These are phyloP conservation scores for Kodamaea kakaduensis DNA, from an alignment of 805 yeast genomes.

Conservation along the genomic window DNA sequence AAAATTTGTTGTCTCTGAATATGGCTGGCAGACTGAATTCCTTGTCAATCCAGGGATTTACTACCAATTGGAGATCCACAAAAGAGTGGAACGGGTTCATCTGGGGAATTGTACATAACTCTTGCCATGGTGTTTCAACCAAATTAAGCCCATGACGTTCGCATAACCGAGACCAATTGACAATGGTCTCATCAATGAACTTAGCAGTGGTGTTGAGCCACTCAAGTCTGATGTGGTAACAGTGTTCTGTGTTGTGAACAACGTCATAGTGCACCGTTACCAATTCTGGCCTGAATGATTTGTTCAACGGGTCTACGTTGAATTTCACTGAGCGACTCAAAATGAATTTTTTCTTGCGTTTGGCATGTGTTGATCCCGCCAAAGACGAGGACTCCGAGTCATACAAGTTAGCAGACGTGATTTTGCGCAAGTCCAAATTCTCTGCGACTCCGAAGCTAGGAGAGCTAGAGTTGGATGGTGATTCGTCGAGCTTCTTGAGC, in stretches of 20 bases:
- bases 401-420: constrained; percentile 14
- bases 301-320: constrained; percentile 69
- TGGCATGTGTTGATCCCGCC: constrained; percentile 21
- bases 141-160: constrained; percentile 74
- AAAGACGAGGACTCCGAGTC: constrained; percentile 20
- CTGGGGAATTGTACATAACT: constrained; percentile 69
- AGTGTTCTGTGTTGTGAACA: constrained; percentile 91
- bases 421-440: constrained; percentile 18
- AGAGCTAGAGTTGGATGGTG: constrained; percentile 27
- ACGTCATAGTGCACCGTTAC: constrained; percentile 84
- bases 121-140: constrained; percentile 91
- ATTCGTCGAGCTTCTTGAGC: too few relatives aligned
- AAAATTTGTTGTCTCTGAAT: constrained; percentile 52
- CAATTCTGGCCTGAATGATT: constrained; percentile 74
- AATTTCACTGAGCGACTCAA: constrained; percentile 63
- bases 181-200: constrained; percentile 72
- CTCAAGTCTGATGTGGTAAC: constrained; percentile 85
- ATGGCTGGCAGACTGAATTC: constrained; percentile 44
- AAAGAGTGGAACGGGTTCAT: constrained; percentile 87
- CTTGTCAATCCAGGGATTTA: constrained; percentile 68
- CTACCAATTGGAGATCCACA: constrained; percentile 58
- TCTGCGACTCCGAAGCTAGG: constrained; percentile 20
- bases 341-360: constrained; percentile 40
- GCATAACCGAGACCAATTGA: constrained; percentile 75
- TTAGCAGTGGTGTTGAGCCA: constrained; percentile 92